These are phyloP conservation scores for Populus tomentosa DNA, from an alignment of 441 rosid species.

Conservation along the genomic window DNA sequence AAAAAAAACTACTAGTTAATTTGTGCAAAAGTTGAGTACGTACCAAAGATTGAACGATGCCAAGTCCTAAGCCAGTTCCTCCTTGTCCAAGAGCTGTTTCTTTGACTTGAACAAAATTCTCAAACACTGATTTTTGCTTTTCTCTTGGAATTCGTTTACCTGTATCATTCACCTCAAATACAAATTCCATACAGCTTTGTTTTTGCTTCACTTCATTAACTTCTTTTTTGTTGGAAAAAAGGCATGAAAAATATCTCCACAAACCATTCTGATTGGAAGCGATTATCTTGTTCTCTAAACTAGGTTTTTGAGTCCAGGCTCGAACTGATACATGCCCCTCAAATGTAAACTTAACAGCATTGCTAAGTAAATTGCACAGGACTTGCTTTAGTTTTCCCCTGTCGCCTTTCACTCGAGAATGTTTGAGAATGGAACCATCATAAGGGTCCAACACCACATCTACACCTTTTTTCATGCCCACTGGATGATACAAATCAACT, in stretches of 20 bases:
- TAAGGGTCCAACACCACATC: constrained; percentile 61
- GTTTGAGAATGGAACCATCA: constrained; percentile 52
- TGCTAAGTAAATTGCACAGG: constrained; percentile 62
- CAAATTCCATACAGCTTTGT: constrained; percentile 38
- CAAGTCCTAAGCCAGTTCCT: constrained; percentile 95
- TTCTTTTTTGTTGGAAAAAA: constrained; percentile 18
- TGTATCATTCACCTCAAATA: constrained; percentile 81
- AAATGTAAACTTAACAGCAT: constrained; percentile 74
- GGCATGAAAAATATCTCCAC: constrained; percentile 13
- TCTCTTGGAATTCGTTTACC: constrained; percentile 82
- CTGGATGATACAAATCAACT: constrained; percentile 55
- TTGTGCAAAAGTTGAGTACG: background rate
- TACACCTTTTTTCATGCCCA: constrained; percentile 56
- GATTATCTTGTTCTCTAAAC: constrained; percentile 22
- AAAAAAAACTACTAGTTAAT: background rate
- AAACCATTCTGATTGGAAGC: constrained; percentile 24
- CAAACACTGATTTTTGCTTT: constrained; percentile 56
- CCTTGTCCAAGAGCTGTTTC: constrained; percentile 53
- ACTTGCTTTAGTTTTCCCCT: constrained; percentile 56
- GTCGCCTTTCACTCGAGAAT: constrained; percentile 59
- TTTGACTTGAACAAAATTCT: constrained; percentile 76
- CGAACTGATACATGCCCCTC: constrained; percentile 60
- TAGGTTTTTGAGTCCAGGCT: constrained; percentile 53
- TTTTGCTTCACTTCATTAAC: constrained; percentile 8
- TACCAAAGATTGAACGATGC: constrained; percentile 89